These are phyloP conservation scores for Rhizopus arrhizus DNA, from an alignment of 371 early-diverging fungal genomes.

Conservation along the genomic window DNA sequence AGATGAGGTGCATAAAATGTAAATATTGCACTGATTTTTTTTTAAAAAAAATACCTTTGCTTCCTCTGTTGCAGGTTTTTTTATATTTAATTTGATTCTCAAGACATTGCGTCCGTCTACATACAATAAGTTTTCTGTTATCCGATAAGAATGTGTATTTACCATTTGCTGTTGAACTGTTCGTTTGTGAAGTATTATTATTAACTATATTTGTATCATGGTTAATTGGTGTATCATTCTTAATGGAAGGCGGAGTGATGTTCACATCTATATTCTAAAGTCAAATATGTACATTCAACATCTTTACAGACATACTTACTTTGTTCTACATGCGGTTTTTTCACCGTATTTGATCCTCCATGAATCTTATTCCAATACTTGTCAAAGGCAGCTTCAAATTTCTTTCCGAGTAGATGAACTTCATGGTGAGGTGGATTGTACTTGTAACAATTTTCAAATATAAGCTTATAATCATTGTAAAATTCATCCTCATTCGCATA, in stretches of 20 bases:
- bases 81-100: slow-evolving; percentile 6
- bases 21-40: background rate
- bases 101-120: slow-evolving; percentile 2
- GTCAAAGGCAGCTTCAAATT: slow-evolving; percentile 57
- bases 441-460: slow-evolving; percentile 88
- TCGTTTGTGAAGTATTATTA: background rate
- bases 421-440: slow-evolving; percentile 84
- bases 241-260: background rate
- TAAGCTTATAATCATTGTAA: slow-evolving; percentile 61
- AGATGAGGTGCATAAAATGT: background rate
- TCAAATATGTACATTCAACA: background rate
- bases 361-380: slow-evolving; percentile 69
- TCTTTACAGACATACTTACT: background rate
- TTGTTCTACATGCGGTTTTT: background rate
- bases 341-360: background rate
- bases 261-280: background rate
- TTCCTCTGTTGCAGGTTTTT: slow-evolving; percentile 1
- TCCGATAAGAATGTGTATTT: background rate
- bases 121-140: background rate
- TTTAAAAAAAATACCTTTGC: background rate
- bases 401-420: slow-evolving; percentile 64
- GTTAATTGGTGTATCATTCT: background rate
- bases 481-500: slow-evolving; percentile 55
- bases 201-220: background rate
- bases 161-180: background rate